Base-by-base conservation (phyloP, 139 green algal species). In the Eudorina sp. region DNA sequence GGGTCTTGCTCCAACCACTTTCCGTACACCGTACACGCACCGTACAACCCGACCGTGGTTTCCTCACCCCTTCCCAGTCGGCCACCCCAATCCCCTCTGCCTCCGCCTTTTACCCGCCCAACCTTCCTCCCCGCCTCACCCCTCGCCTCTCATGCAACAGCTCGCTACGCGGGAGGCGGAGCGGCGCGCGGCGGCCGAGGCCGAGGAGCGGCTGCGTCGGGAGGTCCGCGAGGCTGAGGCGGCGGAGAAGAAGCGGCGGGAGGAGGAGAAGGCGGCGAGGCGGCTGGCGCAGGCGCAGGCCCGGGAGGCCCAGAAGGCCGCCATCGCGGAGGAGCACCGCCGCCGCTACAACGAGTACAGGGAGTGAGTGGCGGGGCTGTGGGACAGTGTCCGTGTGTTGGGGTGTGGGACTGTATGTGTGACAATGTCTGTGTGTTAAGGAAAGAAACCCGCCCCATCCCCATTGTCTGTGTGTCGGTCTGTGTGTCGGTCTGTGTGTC, bases 241-340 rank as follows among this genome's bases (percentile, higher is more conserved):
- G 81, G 45, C 43, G 62, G 81, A n/a, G 0, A 36, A 21, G 81
- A 31, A 19, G 46, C 11, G 13, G 45, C 21, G 31, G 55, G 31
- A 51, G 62, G 64, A 27, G 43, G 45, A 48, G 31, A 78, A 87
- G 60, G 46, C n/a, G 45, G 64, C 45, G 43, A 19, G 45, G 45
- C 64, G 62, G 40, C 31, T 31, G 46, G 45, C 31, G 45, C 55
- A 75, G 64, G 81, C 81, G 43, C 45, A 79, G 19, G 31, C 45
- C 16, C 64, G 36, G 31, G 62, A 27, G 45, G 45, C 43, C n/a
- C 81, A 87, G 81, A 78, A 87, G 81, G 27, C 14, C 45, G 81
- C 81, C 31, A 14, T 87, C 19, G 64, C 25, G 46, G 81, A 78
- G 81, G 40, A 87, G 81, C 81, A 68, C 29, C 81, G 81, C 58